phyloP scores from a whole-genome alignment of 1,139 yeast genomes.

The Saccharomyces uvarum region DNA sequence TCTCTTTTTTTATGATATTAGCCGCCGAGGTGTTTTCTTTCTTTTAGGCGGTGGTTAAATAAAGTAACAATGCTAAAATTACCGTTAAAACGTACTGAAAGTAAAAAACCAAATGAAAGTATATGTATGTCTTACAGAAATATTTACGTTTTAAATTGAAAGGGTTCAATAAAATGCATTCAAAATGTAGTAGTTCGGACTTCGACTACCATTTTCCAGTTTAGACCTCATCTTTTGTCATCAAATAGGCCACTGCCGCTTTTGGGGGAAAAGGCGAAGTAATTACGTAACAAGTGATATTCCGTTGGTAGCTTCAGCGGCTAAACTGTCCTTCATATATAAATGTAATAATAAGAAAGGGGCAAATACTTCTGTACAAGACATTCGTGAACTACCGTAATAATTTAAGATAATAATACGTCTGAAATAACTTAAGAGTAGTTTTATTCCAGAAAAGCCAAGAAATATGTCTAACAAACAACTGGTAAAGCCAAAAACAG shows the following conservation, averaged over 20 bases:
- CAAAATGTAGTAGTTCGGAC: too few species aligned
- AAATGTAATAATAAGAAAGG: not conserved
- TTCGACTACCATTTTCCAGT: too few species aligned
- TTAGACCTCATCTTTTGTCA: too few species aligned
- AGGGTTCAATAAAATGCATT: too few species aligned
- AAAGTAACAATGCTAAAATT: not conserved
- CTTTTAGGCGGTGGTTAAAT: not conserved
- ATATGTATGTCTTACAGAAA: too few species aligned
- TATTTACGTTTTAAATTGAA: too few species aligned
- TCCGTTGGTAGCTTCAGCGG: not conserved
- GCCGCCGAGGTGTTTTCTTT: not conserved
- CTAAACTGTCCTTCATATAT: not conserved
- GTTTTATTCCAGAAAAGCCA: slow-evolving; percentile 52
- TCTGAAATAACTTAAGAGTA: not conserved
- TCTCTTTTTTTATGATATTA: not conserved
- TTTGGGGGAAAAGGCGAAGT: not conserved
- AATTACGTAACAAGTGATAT: not conserved
- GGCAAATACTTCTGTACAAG: not conserved
- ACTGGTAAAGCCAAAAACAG: slow-evolving; percentile 12
- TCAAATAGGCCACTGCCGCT: not conserved
- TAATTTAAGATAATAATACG: not conserved
- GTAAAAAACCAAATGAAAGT: not conserved
- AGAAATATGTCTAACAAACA: slow-evolving; percentile 26
- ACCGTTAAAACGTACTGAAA: not conserved
- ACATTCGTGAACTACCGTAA: not conserved